Percentiles rank a stretch among this genome's conserved stretches.
These are phyloP conservation scores for Cystobasidium sp. DNA, from an alignment of 1,284 basidiomycete species.

Conservation along the genomic window DNA sequence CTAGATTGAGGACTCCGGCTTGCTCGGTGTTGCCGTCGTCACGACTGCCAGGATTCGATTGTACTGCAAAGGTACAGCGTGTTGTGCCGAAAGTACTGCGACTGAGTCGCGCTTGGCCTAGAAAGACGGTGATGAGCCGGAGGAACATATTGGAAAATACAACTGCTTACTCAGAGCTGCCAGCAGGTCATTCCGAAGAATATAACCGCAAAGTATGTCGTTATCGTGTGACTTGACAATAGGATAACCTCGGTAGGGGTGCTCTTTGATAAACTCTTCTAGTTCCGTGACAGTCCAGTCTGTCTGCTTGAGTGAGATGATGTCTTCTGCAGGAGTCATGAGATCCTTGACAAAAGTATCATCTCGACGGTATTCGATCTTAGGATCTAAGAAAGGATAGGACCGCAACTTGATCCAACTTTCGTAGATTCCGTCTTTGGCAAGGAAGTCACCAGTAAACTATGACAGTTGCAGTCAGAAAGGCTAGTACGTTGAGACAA, in stretches of 20 bases:
- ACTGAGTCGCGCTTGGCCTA: slow-evolving; percentile 37
- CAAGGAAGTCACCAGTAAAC: slow-evolving; percentile 56
- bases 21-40: slow-evolving; percentile 32
- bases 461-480: slow-evolving; percentile 56
- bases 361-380: slow-evolving; percentile 68
- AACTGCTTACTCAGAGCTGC: slow-evolving; percentile 74
- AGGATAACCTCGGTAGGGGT: slow-evolving; percentile 81
- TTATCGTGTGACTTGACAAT: slow-evolving; percentile 64
- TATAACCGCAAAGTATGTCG: slow-evolving; percentile 81
- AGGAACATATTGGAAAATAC: too few species aligned
- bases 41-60: not conserved
- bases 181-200: slow-evolving; percentile 86
- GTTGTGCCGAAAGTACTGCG: slow-evolving; percentile 34
- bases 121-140: not conserved
- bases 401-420: slow-evolving; percentile 58
- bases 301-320: slow-evolving; percentile 15
- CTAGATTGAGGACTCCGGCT: slow-evolving; percentile 42
- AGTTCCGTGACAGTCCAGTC: slow-evolving; percentile 35
- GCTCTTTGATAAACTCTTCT: slow-evolving; percentile 45
- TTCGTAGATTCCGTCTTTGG: slow-evolving; percentile 53
- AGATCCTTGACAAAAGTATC: slow-evolving; percentile 67
- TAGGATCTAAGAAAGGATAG: slow-evolving; percentile 73
- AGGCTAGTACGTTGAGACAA: slow-evolving; percentile 79
- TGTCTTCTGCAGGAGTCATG: slow-evolving; percentile 63
- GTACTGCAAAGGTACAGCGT: slow-evolving; percentile 41